Base-by-base conservation (phyloP, 257 asterid species). In the Nicotiana otophora region DNA sequence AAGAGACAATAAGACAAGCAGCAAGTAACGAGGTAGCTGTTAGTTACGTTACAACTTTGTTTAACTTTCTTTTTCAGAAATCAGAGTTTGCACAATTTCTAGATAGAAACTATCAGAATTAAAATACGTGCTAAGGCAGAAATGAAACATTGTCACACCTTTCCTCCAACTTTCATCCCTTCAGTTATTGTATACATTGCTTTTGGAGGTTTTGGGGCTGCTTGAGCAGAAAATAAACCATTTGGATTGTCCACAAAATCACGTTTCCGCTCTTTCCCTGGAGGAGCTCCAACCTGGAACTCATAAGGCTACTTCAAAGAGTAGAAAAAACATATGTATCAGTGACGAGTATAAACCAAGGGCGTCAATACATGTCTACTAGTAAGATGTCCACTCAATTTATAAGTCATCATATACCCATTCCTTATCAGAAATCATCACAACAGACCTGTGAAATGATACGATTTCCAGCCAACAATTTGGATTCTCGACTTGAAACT, bases 81-180 rank as follows among this genome's bases (percentile, higher is more conserved):
- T 74, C 8, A 23, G 79, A 74, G 61, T 48, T 46, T 74, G 39
- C 79, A 48, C 79, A 55, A 16, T 16, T 16, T 55, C 61, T 55
- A 55, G 61, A 74, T 0, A 46, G 23, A 48, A 48, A 46, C 42
- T 14, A 74, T 48, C 0, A 23, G 39, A 0, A 53, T 23, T 36
- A 36, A 28, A 0, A 14, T 5, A 17, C 23, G 20, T 10, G 5
- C n/a, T 20, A 34, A 74, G 62, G 62, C 79, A 48, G 10, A 65
- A 20, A 65, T 4, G 17, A 57, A 82, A 66, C 39, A 62, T 57
- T 65, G 15, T 81, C 86, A 87, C 97, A 94, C 99, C 99, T 96
- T 96, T 62, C 99, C 99, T 70, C 99, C 99, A 81, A 94, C 98
- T 91, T 84, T 96, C 98, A 96, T 96, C 55, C 99, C 99, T 91